A percentile compares a stretch with the other conserved stretches of the same genome.
Conservation (phyloP, 495 filamentous ascomycete genomes). For the Penicillium cataractarum region DNA sequence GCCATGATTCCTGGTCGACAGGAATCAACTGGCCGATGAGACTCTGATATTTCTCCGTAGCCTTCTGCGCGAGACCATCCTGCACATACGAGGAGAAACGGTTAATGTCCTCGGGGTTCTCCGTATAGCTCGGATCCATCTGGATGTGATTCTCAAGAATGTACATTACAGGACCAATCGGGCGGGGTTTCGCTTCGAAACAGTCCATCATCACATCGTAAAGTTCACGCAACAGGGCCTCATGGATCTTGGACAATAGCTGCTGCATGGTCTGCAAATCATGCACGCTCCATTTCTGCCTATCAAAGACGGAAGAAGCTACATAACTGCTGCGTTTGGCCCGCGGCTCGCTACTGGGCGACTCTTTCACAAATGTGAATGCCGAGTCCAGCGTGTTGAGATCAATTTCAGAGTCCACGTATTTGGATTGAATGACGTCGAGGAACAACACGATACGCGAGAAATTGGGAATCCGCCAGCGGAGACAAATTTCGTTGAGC, state of each 20-base stretch:
- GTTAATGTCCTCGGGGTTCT: conserved; percentile 66
- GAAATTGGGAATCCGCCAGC: conserved; percentile 89
- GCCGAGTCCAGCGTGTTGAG: conserved; percentile 80
- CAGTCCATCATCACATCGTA: conserved; percentile 85
- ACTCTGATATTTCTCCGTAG: conserved; percentile 70
- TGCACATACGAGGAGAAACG: conserved; percentile 70
- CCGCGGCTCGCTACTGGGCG: conserved; percentile 52
- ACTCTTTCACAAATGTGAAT: conserved; percentile 79
- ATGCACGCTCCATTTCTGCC: conserved; percentile 74
- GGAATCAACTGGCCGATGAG: conserved; percentile 75
- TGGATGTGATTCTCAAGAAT: conserved; percentile 84
- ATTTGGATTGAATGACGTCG: conserved; percentile 84
- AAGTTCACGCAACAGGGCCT: conserved; percentile 82
- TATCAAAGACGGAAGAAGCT: conserved; percentile 56
- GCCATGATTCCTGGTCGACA: conserved; percentile 74
- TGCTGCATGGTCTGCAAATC: conserved; percentile 78
- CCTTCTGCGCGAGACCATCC: conserved; percentile 72
- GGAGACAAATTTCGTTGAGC: conserved; percentile 78
- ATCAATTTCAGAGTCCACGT: conserved; percentile 80
- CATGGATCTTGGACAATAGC: conserved; percentile 73
- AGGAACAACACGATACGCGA: conserved; percentile 80
- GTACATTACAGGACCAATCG: conserved; percentile 79
- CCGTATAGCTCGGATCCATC: conserved; percentile 73
- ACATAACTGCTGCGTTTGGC: conserved; percentile 55
- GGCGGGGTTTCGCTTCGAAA: conserved; percentile 81